phyloP scores from a whole-genome alignment of 495 filamentous ascomycete species.

The Tuber borchii region DNA sequence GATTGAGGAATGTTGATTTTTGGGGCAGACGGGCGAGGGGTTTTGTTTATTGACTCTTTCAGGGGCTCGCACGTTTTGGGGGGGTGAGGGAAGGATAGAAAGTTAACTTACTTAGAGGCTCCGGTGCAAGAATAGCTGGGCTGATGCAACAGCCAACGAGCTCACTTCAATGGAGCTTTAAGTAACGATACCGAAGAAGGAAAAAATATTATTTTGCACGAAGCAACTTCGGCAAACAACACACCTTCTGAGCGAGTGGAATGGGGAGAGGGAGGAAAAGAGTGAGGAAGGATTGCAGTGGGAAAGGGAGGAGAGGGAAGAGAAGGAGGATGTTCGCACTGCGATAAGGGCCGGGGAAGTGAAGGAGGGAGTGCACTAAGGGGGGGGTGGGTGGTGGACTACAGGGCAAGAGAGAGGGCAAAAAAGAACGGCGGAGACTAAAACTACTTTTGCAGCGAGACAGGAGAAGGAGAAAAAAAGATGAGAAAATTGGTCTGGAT shows the following conservation, averaged over 20 bases:
- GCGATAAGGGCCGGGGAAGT: slow-evolving; percentile 7
- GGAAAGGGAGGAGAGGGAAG: slow-evolving; percentile 3
- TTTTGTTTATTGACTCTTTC: slow-evolving; percentile 12
- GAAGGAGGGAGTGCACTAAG: slow-evolving; percentile 34
- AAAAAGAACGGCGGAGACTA: slow-evolving; percentile 30
- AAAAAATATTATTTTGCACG: slow-evolving; percentile 21
- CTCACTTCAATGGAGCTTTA: slow-evolving; percentile 6
- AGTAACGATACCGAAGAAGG: slow-evolving; percentile 13
- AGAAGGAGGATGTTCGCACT: neutral
- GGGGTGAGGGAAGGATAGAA: neutral
- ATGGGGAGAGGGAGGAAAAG: slow-evolving; percentile 31
- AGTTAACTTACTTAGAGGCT: slow-evolving; percentile 8
- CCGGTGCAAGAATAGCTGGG: slow-evolving; percentile 12
- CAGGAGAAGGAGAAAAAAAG: slow-evolving; percentile 30
- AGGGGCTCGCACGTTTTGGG: slow-evolving; percentile 10
- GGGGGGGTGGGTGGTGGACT: slow-evolving; percentile 29
- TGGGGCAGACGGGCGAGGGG: slow-evolving; percentile 2
- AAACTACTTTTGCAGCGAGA: slow-evolving; percentile 34
- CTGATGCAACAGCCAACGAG: slow-evolving; percentile 4
- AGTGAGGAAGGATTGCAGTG: slow-evolving; percentile 15
- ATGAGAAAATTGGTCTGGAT: slow-evolving; percentile 36
- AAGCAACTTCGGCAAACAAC: slow-evolving; percentile 15
- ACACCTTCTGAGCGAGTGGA: slow-evolving; percentile 23
- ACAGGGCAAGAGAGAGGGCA: slow-evolving; percentile 32
- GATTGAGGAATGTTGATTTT: slow-evolving; percentile 1